Evolutionary conservation across 2,329 filamentous ascomycete species (phyloP).

Genomic region (Ascochyta viciae-villosae): DNA sequence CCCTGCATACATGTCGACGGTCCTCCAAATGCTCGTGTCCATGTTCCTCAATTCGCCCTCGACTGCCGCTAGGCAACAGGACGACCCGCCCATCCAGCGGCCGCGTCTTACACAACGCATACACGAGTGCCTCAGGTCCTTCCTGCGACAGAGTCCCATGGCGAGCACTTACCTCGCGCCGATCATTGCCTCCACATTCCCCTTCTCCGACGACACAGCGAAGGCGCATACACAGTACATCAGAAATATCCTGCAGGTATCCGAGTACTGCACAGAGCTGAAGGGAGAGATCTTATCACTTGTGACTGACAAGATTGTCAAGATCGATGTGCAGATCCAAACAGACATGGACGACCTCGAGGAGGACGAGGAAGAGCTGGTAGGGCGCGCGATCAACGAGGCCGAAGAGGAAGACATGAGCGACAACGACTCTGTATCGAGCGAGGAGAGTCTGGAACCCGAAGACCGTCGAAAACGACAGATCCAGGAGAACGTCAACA

Average conservation of each 20-base stretch:
- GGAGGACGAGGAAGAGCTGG: constrained; percentile 80
- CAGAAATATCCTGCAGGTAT: constrained; percentile 79
- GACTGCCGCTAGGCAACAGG: constrained; percentile 60
- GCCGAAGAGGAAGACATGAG: constrained; percentile 62
- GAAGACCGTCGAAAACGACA: constrained; percentile 68
- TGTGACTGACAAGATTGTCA: constrained; percentile 85
- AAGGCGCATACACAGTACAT: constrained; percentile 88
- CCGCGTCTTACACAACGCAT: constrained; percentile 74
- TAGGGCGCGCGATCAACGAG: constrained; percentile 60
- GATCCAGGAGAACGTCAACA: constrained; percentile 82
- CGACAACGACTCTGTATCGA: constrained; percentile 74
- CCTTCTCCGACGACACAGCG: constrained; percentile 77
- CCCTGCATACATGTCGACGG: constrained; percentile 74
- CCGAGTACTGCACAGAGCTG: constrained; percentile 78
- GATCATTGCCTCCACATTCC: constrained; percentile 73
- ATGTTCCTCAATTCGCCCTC: constrained; percentile 72
- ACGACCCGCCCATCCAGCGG: constrained; percentile 65
- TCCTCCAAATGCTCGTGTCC: constrained; percentile 81
- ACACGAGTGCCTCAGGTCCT: constrained; percentile 76
- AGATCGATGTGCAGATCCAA: constrained; percentile 95
- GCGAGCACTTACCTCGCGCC: constrained; percentile 73
- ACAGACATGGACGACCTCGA: constrained; percentile 91
- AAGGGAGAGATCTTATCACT: constrained; percentile 81
- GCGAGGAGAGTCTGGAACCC: constrained; percentile 67
- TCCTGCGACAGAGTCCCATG: constrained; percentile 83